phyloP scores from a whole-genome alignment of 192 early-diverging fungal species.

The Bifiguratus adelaidae region DNA sequence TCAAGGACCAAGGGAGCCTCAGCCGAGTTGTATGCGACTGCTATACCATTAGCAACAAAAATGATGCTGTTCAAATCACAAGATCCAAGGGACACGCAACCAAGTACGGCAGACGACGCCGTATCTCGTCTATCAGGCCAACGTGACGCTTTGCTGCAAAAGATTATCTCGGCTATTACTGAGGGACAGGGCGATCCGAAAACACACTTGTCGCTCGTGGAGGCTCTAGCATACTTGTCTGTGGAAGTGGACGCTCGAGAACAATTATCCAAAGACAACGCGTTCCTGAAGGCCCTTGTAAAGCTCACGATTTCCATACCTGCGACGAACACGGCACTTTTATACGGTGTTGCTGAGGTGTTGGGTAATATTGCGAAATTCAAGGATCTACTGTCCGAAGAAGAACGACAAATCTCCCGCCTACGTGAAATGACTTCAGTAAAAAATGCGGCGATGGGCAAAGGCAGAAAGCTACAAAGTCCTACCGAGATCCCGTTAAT shows the following conservation, averaged over 20 bases:
- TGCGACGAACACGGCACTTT: slow-evolving; percentile 33
- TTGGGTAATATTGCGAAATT: slow-evolving; percentile 68
- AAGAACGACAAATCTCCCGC: slow-evolving; percentile 74
- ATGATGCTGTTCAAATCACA: no score
- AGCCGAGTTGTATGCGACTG: no score
- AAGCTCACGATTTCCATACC: slow-evolving; percentile 28
- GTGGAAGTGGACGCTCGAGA: slow-evolving; percentile 62
- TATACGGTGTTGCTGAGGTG: slow-evolving; percentile 67
- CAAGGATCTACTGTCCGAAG: slow-evolving; percentile 53
- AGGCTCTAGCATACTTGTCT: slow-evolving; percentile 77
- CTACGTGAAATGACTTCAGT: slow-evolving; percentile 29
- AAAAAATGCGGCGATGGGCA: slow-evolving; percentile 2
- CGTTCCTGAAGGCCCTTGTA: slow-evolving; percentile 47
- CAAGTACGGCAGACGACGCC: no score
- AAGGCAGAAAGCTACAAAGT: neutral
- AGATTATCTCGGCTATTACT: no score
- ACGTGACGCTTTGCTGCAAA: no score
- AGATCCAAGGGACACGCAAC: no score
- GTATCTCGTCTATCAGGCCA: no score
- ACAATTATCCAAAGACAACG: slow-evolving; percentile 40
- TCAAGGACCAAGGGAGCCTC: no score
- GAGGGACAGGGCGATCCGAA: no score
- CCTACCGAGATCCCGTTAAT: slow-evolving; percentile 40
- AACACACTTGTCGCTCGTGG: no score
- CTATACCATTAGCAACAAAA: no score